A percentile compares a stretch with the other conserved stretches of the same genome.
phyloP scores from a whole-genome alignment of 768 basidiomycete genomes.

The Pholiota microspora region DNA sequence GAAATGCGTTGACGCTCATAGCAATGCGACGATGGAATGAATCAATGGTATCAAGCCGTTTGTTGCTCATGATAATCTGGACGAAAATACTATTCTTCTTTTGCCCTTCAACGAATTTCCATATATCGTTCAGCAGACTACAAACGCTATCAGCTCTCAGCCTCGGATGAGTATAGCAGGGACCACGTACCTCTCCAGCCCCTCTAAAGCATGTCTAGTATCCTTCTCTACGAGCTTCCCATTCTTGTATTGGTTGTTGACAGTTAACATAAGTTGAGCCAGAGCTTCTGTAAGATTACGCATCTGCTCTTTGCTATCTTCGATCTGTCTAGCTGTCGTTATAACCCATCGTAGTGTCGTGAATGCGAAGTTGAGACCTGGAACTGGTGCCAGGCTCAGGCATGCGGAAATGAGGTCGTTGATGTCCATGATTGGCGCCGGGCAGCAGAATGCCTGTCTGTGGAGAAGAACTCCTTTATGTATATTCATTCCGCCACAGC shows the following conservation, averaged over 20 bases:
- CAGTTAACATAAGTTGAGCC: constrained; percentile 1
- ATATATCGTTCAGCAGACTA: constrained; percentile 15
- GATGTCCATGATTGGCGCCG: not conserved
- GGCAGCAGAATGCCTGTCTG: not conserved
- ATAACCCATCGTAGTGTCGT: constrained; percentile 3
- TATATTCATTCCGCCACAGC: not conserved
- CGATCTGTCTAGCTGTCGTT: not conserved
- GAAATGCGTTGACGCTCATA: constrained; percentile 12
- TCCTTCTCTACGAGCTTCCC: constrained; percentile 3
- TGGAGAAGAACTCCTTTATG: not conserved
- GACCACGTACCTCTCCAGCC: not conserved
- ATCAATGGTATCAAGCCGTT: constrained; percentile 12
- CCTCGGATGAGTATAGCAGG: not conserved
- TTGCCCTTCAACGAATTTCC: constrained; percentile 9
- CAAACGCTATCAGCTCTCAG: not conserved
- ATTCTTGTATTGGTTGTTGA: constrained; percentile 3
- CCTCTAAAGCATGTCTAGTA: not conserved
- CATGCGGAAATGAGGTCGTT: not conserved
- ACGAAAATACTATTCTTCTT: not conserved
- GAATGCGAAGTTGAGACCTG: constrained; percentile 8
- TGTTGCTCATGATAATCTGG: not conserved
- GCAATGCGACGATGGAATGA: constrained; percentile 12
- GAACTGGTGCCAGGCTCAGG: constrained; percentile 1
- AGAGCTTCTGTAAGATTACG: not conserved
- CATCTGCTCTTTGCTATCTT: constrained; percentile 8